Evolutionary conservation across 768 basidiomycete genomes (phyloP), one percentile per base, ranked within the genome.

Genomic region (Auricularia sp.): DNA sequence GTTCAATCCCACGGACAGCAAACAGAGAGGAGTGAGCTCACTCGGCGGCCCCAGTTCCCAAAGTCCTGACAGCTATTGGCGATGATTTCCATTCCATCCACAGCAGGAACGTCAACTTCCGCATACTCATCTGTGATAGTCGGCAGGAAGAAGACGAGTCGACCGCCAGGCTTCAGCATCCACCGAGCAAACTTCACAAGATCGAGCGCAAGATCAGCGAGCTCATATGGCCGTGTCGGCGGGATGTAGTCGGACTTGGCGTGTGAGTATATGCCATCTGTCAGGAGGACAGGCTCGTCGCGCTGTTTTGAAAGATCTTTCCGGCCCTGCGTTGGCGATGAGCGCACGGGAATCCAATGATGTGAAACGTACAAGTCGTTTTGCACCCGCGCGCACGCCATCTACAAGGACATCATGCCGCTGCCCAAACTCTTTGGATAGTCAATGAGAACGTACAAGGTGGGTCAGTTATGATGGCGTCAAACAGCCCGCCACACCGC

Each of bases 101-200:
- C 83, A 1, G 80, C 75, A 36, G 89, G 81, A 8, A 98, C 78
- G 71, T 99, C 97, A 1, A 97, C 77, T 68, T 91, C 90, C 66
- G 89, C 84, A 71, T 95, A 98, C 51, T 94, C 89, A 59, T 96
- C 94, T 13, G 85, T 92, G 24, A 96, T 90, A 0, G 93, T 95
- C 0, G 93, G 93, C 24, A 98, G 81, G 78, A 98, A 98, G 77
- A 97, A 98, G 3, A 99, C 96, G 16, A 99, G 82, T 47, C 97
- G 79, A 13, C 97, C 97, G 29, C 81, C 81, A 1, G 92, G 92
- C 67, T 86, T 92, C 35, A 99, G 82, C 34, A 97, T 77, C 74
- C 90, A 92, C 62, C 94, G 83, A 2, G 93, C 85, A 54, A 94
- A 81, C 16, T 87, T 72, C 35, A 98, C 85, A 14, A 99, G 85